Evolutionary conservation across 2,329 filamentous ascomycete species (phyloP).

Genomic region (Alternaria ventricosa): DNA sequence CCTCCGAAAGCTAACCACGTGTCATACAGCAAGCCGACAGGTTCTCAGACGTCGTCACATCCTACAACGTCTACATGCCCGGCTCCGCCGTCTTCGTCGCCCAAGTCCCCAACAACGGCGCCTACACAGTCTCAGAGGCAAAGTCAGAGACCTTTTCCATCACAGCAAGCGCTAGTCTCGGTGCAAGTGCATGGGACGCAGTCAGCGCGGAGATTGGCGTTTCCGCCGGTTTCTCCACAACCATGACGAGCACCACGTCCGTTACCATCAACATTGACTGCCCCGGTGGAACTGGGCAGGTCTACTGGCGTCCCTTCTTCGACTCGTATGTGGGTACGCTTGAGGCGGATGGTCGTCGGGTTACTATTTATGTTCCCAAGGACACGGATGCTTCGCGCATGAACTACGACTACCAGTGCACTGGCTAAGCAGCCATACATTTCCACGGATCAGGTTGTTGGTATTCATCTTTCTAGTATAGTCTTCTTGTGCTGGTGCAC

Average conservation of each 20-base stretch:
- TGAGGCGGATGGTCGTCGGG: not conserved
- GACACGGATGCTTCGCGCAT: not conserved
- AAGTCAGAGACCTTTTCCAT: not conserved
- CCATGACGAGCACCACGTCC: not conserved
- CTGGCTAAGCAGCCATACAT: not conserved
- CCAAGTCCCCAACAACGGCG: not conserved
- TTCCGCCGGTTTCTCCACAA: not conserved
- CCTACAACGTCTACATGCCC: not conserved
- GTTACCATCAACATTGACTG: not conserved
- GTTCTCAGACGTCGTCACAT: not conserved
- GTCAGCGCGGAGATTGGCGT: slow-evolving; percentile 1
- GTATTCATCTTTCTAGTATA: not conserved
- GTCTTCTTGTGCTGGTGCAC: rapidly evolving
- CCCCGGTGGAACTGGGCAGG: not conserved
- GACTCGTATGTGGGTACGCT: not conserved
- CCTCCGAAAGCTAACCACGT: not conserved
- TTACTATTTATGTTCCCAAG: not conserved
- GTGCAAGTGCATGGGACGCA: not conserved
- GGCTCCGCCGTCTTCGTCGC: not conserved
- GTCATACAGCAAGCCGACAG: not conserved
- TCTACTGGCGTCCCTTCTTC: not conserved
- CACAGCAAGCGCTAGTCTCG: not conserved
- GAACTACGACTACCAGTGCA: slow-evolving; percentile 5
- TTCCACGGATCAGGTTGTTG: not conserved
- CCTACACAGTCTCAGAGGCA: not conserved